Base-by-base conservation (phyloP, 1,139 yeast species). In the Yamadazyma triangularis region DNA sequence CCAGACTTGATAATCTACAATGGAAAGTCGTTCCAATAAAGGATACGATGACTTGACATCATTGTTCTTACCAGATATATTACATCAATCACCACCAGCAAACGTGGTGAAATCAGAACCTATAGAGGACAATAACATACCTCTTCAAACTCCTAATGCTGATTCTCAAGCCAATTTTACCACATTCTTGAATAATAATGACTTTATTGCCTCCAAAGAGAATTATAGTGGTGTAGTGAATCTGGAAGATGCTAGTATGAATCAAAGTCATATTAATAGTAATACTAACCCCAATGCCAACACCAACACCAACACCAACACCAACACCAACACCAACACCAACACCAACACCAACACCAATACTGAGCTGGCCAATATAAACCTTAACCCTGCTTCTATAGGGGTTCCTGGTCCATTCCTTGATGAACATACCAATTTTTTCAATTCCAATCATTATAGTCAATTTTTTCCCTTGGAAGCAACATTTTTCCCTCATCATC, bases 41-140 rank as follows among this genome's bases (percentile, higher is more conserved):
- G 44, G 54, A 21, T 54, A 59, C 26, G 71, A 66, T 36, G 73
- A 67, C 45, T 51, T 67, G 29, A 63, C 71, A 26, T 58, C 71
- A 19, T 52, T 67, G 30, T 67, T 67, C 32, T 47, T 67, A 23
- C 72, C 72, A 4, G 73, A 67, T 31, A 58, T 64, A 16, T 51
- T 65, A 22, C 64, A 59, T 31, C 61, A 53, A 8, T 35, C 31
- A 21, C 22, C 16, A 11, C 20, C 11, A 16, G 24, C 29, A 4
- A 13, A 5, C 13, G 15, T 20, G 12, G 21, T 14, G 9, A 29
- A 29, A 24, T n/a, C 25, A 6, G 29, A 29, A 12, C 32, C 23
- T 13, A 25, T 22, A 7, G 26, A 31, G 14, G 28, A 28, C 13
- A 14, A 15, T 6, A 28, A 23, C 14, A 22, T 18, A 8, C 20